Conservation (phyloP, 345 rosid genomes). For the Geranium brycei region DNA sequence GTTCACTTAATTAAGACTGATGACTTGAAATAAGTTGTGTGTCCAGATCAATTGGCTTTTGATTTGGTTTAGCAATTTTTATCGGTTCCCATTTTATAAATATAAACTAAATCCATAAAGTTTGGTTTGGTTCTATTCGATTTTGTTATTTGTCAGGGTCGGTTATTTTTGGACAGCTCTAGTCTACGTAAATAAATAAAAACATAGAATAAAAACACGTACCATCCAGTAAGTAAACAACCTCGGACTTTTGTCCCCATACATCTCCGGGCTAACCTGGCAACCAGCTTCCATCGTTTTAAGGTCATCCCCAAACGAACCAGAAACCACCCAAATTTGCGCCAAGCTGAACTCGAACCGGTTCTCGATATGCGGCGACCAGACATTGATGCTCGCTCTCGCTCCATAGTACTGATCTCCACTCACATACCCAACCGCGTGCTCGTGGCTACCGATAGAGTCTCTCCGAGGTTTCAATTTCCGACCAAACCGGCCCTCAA, state of each 20-base stretch:
- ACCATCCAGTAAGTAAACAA: slow-evolving; percentile 99
- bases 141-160: too few relatives aligned
- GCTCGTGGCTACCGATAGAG: slow-evolving; percentile 86
- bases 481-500: slow-evolving; percentile 53
- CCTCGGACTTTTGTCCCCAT: slow-evolving; percentile 87
- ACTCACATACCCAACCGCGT: slow-evolving; percentile 82
- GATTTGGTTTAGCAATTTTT: too few relatives aligned
- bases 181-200: too few relatives aligned
- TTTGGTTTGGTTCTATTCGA: too few relatives aligned
- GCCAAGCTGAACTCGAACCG: slow-evolving; percentile 86
- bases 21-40: too few relatives aligned
- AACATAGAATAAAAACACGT: slow-evolving; percentile 13
- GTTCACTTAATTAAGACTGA: too few relatives aligned
- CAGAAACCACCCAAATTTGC: slow-evolving; percentile 92
- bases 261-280: slow-evolving; percentile 98
- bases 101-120: too few relatives aligned
- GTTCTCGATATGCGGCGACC: slow-evolving; percentile 73
- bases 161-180: too few relatives aligned
- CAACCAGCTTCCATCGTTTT: slow-evolving; percentile 99
- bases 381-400: slow-evolving; percentile 89
- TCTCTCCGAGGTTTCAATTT: slow-evolving; percentile 58
- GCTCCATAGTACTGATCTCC: slow-evolving; percentile 92
- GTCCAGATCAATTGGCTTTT: too few relatives aligned
- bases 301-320: slow-evolving; percentile 80
- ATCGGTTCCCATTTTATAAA: too few relatives aligned